A percentile compares a stretch with the other conserved stretches of the same genome.
Conservation (phyloP, 306 rosid species). For the Glycine soja region DNA sequence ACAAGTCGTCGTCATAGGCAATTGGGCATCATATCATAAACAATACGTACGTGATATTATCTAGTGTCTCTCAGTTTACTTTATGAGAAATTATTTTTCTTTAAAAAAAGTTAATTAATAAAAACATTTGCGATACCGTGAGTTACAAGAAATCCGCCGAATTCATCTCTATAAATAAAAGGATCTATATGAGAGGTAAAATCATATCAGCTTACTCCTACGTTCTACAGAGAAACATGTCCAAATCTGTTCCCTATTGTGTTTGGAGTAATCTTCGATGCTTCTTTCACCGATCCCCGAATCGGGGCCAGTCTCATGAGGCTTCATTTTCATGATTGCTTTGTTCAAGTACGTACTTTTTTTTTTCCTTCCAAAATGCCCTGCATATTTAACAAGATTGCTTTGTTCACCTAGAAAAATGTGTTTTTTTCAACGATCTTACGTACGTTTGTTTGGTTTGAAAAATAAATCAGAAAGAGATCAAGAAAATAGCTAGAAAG, state of each 20-base stretch:
- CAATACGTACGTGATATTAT: not conserved
- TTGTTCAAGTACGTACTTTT: conserved; percentile 47
- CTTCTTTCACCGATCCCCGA: conserved; percentile 43
- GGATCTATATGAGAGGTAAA: not conserved
- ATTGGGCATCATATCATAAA: not conserved
- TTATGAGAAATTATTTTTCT: not conserved
- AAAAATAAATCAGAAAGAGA: not conserved
- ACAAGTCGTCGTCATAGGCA: not conserved
- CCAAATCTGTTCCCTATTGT: conserved; percentile 31
- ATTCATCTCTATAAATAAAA: conserved; percentile 38
- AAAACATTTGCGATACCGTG: not conserved
- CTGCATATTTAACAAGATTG: not conserved
- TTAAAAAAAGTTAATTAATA: not conserved
- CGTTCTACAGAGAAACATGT: conserved; percentile 48
- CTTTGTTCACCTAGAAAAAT: too few relatives aligned
- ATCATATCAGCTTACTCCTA: conserved; percentile 29
- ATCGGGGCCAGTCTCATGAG: conserved; percentile 52
- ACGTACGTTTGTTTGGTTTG: not conserved
- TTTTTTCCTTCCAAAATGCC: not conserved
- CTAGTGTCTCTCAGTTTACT: not conserved
- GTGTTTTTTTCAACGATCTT: too few relatives aligned
- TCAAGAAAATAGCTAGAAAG: not conserved
- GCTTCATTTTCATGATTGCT: conserved; percentile 65
- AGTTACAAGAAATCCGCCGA: not conserved
- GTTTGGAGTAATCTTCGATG: not conserved